A percentile compares a stretch with the other conserved stretches of the same genome.
Conservation (phyloP, 768 basidiomycete species). For the Rhodotorula toruloides region DNA sequence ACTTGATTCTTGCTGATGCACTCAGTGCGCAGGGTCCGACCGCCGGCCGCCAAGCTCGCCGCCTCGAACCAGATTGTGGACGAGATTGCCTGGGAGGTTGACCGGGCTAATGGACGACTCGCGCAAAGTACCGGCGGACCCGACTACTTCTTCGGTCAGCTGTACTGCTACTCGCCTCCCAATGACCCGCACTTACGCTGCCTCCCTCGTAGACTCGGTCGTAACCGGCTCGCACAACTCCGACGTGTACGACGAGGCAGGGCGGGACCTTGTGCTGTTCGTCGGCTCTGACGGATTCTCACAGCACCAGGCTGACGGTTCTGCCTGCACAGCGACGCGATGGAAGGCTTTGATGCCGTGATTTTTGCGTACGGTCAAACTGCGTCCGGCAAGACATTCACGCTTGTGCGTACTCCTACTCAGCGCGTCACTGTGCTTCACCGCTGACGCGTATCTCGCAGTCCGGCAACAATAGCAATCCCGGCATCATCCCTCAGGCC, state of each 20-base stretch:
- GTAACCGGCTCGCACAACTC: conserved; percentile 41
- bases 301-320: fast-evolving
- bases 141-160: conserved; percentile 33
- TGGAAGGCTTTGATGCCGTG: conserved; percentile 96
- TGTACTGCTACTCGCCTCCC: neutral
- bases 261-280: conserved; percentile 38
- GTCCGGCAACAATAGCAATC: conserved; percentile 59
- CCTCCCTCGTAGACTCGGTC: conserved; percentile 43
- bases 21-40: conserved; percentile 19
- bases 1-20: neutral
- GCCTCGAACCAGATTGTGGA: neutral
- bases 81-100: conserved; percentile 35
- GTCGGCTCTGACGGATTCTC: neutral
- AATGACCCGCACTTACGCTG: neutral
- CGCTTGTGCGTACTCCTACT: conserved; percentile 42
- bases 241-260: conserved; percentile 38
- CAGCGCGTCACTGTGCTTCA: neutral
- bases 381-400: conserved; percentile 70
- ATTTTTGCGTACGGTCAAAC: conserved; percentile 86
- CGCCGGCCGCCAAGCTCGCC: conserved; percentile 31
- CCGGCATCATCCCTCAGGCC: conserved; percentile 89
- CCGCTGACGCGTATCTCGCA: neutral
- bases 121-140: conserved; percentile 14
- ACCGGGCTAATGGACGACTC: conserved; percentile 3
- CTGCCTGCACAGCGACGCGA: conserved; percentile 52